phyloP scores from a whole-genome alignment of 202 grass and related monocot genomes.

The Panicum virgatum region DNA sequence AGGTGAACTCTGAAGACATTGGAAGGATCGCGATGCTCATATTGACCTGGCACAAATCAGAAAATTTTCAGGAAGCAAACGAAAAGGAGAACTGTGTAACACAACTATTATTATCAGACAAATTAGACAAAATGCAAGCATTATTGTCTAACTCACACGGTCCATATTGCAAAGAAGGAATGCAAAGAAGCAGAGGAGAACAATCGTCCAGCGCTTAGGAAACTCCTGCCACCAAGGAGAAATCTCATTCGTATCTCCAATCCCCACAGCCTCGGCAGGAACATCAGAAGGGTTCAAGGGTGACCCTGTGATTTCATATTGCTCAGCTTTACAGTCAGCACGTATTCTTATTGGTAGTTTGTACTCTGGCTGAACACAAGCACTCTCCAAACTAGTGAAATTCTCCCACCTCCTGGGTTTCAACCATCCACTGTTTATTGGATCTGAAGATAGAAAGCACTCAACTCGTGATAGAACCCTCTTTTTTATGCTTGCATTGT shows the following conservation, averaged over 20 bases:
- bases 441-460: constrained; percentile 54
- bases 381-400: constrained; percentile 18
- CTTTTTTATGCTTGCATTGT: constrained; percentile 39
- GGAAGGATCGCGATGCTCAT: constrained; percentile 99
- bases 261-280: constrained; percentile 51
- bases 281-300: constrained; percentile 54
- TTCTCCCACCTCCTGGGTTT: constrained; percentile 54
- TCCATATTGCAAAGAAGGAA: constrained; percentile 99
- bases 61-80: constrained; percentile 1
- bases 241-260: constrained; percentile 44
- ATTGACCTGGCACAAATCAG: constrained; percentile 69
- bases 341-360: constrained; percentile 36
- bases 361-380: constrained; percentile 36
- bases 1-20: constrained; percentile 83
- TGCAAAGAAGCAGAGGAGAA: constrained; percentile 81
- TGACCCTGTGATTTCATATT: constrained; percentile 67
- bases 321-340: constrained; percentile 65
- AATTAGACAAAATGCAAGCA: not conserved
- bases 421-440: constrained; percentile 46
- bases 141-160: constrained; percentile 60
- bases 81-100: constrained; percentile 12
- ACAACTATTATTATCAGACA: constrained; percentile 12
- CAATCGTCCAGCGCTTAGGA: constrained; percentile 75
- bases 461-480: constrained; percentile 42
- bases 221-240: constrained; percentile 88